Evolutionary conservation across 2,329 filamentous ascomycete species (phyloP), one percentile per base, ranked within the genome.

Genomic region (Didymella sp.): DNA sequence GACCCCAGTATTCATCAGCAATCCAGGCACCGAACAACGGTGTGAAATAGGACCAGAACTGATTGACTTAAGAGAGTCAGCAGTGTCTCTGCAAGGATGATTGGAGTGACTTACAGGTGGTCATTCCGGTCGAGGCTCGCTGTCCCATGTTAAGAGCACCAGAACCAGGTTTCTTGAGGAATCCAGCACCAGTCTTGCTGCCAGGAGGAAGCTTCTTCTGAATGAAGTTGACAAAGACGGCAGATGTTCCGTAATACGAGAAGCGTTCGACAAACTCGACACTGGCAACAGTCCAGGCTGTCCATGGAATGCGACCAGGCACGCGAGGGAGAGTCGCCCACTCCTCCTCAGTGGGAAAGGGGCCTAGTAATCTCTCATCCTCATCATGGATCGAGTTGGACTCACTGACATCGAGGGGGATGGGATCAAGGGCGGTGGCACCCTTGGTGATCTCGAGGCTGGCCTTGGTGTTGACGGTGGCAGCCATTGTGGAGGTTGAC

Each of bases 1-100:
- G 82, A 40, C 86, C 85, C 46, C 85, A 77, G 72, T 85, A 86
- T 47, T 83, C 80, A 68, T 88, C 85, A 21, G 85, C 84, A 45
- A 87, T 67, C 54, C 85, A 81, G 51, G 84, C 85, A 70, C 84
- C 82, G 38, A 83, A 63, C 46, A 87, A 82, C 7, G 85, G 85
- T 2, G 84, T 85, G 21, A 86, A 74, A 67, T 84, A 84, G 47
- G 78, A 81, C 81, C 81, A 84, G 67, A 84, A 84, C 56, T 81
- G 78, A 71, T 84, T 84, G 71, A 83, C 62, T 68, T 25, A 4
- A 3, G 11, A 6, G n/a, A 17, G 9, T 60, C 30, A 59, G 47
- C 15, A 6, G 4, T 15, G 8, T 17, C 12, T 24, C 11, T 13
- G 1, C 6, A 35, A 17, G 7, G n/a, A 6, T 21, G 21, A 3